Percentiles rank a stretch among this genome's conserved stretches.
These are phyloP conservation scores for Phytophthora meadii DNA, from an alignment of 352 stramenopile species.

Conservation along the genomic window DNA sequence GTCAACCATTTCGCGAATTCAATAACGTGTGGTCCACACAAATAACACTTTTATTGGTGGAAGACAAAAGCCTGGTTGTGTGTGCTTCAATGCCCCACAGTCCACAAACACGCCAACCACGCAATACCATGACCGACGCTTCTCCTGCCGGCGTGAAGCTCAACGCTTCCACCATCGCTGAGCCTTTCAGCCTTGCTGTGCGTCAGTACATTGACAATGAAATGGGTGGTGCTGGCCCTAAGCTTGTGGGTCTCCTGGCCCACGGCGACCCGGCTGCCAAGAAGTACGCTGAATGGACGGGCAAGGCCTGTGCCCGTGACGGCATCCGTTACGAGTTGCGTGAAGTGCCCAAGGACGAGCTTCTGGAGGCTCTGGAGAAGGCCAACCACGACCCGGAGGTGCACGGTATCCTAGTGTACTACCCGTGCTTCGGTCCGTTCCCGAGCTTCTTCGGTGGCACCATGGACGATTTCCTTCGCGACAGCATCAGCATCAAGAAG, in stretches of 20 bases:
- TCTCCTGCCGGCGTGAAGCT: constrained; percentile 60
- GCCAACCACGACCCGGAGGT: constrained; percentile 95
- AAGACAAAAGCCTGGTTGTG: constrained; percentile 1
- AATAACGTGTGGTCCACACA: constrained; percentile 5
- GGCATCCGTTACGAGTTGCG: constrained; percentile 97
- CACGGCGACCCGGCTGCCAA: constrained; percentile 95
- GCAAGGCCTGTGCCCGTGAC: constrained; percentile 94
- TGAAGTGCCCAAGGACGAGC: constrained; percentile 92
- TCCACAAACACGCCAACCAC: constrained; percentile 6
- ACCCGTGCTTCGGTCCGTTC: constrained; percentile 97
- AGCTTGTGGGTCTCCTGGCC: constrained; percentile 93
- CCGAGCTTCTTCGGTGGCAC: constrained; percentile 96
- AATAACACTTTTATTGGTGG: constrained; percentile 14
- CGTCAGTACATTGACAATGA: constrained; percentile 82
- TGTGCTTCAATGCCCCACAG: constrained; percentile 7
- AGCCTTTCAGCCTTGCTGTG: constrained; percentile 88
- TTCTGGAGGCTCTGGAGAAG: constrained; percentile 93
- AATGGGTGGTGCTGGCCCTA: constrained; percentile 81
- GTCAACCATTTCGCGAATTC: too few relatives aligned
- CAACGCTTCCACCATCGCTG: constrained; percentile 81
- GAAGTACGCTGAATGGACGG: constrained; percentile 98
- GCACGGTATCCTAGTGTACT: constrained; percentile 98
- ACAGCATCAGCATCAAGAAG: constrained; percentile 96
- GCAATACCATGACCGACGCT: constrained; percentile 19
- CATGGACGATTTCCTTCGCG: constrained; percentile 98